A percentile compares a stretch with the other conserved stretches of the same genome.
Conservation (phyloP, 208 protist species). For the Chromosphaera perkinsii region DNA sequence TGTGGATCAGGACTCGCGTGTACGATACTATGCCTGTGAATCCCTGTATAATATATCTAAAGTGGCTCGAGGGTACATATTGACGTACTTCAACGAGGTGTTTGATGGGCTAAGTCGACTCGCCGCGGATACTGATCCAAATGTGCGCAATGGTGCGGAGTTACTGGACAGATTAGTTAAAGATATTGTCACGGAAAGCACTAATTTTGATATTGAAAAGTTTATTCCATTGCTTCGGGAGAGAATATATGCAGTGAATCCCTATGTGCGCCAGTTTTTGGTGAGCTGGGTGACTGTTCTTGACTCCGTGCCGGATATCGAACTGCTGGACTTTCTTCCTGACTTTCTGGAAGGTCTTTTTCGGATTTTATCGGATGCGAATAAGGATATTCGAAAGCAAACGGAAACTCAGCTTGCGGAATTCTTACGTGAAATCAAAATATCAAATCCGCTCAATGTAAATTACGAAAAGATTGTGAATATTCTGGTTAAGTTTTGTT, state of each 20-base stretch:
- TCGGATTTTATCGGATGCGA: constrained; percentile 36
- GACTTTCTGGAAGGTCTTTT: constrained; percentile 68
- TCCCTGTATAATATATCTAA: constrained; percentile 80
- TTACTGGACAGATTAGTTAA: constrained; percentile 66
- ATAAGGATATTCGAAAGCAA: constrained; percentile 48
- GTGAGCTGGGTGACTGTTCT: constrained; percentile 71
- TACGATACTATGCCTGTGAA: constrained; percentile 79
- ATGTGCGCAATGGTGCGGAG: constrained; percentile 66
- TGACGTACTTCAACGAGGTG: constrained; percentile 68
- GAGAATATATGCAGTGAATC: constrained; percentile 47
- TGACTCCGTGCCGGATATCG: constrained; percentile 69
- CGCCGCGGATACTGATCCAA: constrained; percentile 61
- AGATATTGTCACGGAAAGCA: constrained; percentile 65
- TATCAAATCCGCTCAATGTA: constrained; percentile 1
- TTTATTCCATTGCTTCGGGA: constrained; percentile 69
- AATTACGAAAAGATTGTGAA: not conserved
- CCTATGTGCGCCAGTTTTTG: constrained; percentile 56
- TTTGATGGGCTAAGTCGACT: constrained; percentile 70
- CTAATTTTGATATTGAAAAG: constrained; percentile 54
- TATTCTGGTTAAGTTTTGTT: not conserved
- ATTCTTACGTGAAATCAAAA: constrained; percentile 54
- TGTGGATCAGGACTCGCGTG: constrained; percentile 32
- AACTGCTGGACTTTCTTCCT: constrained; percentile 68
- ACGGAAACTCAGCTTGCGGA: constrained; percentile 49
- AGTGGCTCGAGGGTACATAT: constrained; percentile 43